phyloP scores from a whole-genome alignment of 371 early-diverging fungal species.

The Conidiobolus incongruus region DNA sequence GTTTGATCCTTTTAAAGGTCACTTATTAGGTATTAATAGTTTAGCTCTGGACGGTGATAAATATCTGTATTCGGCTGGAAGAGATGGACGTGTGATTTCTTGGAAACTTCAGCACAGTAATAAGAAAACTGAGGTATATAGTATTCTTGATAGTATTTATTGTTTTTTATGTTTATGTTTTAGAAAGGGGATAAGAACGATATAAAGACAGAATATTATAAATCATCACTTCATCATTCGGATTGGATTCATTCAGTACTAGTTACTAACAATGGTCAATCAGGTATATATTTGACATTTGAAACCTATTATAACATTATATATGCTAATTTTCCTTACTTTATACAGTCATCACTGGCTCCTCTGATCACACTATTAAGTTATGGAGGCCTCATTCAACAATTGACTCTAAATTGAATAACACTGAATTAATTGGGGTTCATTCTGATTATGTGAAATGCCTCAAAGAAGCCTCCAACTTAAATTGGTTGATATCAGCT shows the following conservation, averaged over 20 bases:
- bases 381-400: conserved; percentile 39
- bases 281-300: neutral
- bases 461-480: conserved; percentile 35
- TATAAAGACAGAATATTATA: conserved; percentile 22
- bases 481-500: conserved; percentile 72
- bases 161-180: neutral
- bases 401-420: conserved; percentile 12
- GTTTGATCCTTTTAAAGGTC: conserved; percentile 8
- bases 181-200: neutral
- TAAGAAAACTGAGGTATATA: neutral
- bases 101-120: conserved; percentile 48
- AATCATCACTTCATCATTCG: conserved; percentile 62
- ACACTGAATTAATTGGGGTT: conserved; percentile 37
- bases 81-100: conserved; percentile 69
- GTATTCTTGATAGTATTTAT: neutral
- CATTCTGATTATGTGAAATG: conserved; percentile 75
- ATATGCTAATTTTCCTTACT: neutral
- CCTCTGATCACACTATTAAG: conserved; percentile 77
- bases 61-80: conserved; percentile 70
- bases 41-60: conserved; percentile 42
- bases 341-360: conserved; percentile 55
- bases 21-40: conserved; percentile 50
- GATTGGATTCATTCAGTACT: conserved; percentile 94
- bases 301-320: neutral
- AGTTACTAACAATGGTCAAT: conserved; percentile 26